Base-by-base conservation (phyloP, 805 yeast species). In the Cyberlindnera galapagoensis region DNA sequence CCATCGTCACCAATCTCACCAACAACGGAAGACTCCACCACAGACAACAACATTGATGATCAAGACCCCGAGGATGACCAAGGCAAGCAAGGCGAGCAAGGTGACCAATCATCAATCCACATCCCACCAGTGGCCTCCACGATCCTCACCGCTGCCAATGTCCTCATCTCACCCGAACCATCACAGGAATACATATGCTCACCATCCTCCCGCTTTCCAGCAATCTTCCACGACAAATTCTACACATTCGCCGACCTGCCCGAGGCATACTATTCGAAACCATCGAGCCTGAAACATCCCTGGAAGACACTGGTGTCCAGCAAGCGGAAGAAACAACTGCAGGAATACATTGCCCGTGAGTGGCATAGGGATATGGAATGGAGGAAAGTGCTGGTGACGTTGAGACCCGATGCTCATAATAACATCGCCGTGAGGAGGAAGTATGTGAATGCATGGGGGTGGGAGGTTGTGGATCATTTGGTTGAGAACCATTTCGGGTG, bases 321-420 rank as follows among this genome's bases (percentile, higher is more conserved):
- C 2, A 35, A 34, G 4, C n/a, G n/a, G n/a, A 44, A 41, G 25
- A 44, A 39, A 15, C 39, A 35, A 24, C 49, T 54, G 2, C 65
- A 64, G 36, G 97, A 92, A 43, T 69, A 72, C 34, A 80, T 92
- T 32, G 98, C 98, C 0, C 62, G 95, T 24, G 74, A 77, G 28
- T 92, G 95, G 80, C 97, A 90, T 51, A 67, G 72, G 36, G 76
- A 72, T 9, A 72, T 86, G 80, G 57, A 74, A 11, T 90, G 98
- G 98, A 63, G 97, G 26, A 90, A 90, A 57, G 95, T 92, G 3
- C 59, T 92, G 18, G 95, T 88, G 1, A 76, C 76, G 26, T 60
- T 92, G 42, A 72, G 76, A 42, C 96, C 97, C 0, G 98, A 90
- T 55, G 96, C 98, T 0, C 98, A 90, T 52, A 90, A 90, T 49